Conservation (phyloP, 2,329 filamentous ascomycete species). For the Venturia nashicola region DNA sequence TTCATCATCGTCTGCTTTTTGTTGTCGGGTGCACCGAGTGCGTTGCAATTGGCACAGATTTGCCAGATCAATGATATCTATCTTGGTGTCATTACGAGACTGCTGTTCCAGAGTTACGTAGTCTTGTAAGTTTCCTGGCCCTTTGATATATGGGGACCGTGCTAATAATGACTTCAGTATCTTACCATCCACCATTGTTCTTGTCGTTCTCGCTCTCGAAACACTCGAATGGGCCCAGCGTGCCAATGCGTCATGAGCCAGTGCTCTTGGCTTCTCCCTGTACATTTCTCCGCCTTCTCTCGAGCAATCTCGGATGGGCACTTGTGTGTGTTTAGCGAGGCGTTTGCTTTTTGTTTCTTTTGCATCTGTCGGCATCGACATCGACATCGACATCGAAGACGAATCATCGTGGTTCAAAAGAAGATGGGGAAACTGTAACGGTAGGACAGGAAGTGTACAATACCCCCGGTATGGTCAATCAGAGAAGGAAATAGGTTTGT, state of each 20-base stretch:
- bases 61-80: conserved; percentile 97
- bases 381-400: not conserved
- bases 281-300: not conserved
- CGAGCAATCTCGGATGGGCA: not conserved
- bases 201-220: conserved; percentile 86
- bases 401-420: not conserved
- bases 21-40: conserved; percentile 84
- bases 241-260: not conserved
- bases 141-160: not conserved
- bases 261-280: not conserved
- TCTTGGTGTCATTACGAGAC: conserved; percentile 82
- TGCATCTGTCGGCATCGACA: no score
- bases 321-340: not conserved
- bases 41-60: conserved; percentile 90
- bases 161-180: conserved; percentile 48
- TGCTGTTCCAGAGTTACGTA: conserved; percentile 94
- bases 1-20: conserved; percentile 98
- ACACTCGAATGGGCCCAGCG: conserved; percentile 71
- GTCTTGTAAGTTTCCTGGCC: conserved; percentile 56
- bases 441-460: no score
- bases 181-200: conserved; percentile 76
- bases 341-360: not conserved
- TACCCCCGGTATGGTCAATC: no score
- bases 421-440: no score
- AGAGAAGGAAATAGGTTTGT: no score